These are phyloP conservation scores for Linum lewisii DNA, from an alignment of 345 rosid genomes.

Conservation along the genomic window DNA sequence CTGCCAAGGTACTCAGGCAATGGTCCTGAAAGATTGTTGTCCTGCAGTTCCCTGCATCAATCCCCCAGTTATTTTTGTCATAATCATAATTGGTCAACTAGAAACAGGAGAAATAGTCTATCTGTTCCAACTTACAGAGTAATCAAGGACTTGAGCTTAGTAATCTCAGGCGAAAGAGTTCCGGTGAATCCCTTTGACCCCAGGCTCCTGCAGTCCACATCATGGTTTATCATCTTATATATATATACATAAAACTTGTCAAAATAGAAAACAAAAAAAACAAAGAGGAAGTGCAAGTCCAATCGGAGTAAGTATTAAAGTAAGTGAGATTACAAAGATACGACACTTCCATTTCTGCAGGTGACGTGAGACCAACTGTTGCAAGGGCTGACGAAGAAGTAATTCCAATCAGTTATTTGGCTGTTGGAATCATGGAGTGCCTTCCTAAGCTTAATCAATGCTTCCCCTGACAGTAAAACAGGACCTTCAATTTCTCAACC, in stretches of 20 bases:
- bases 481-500: no score
- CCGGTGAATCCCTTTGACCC: slow-evolving; percentile 74
- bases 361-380: slow-evolving; percentile 74
- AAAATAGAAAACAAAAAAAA: no score
- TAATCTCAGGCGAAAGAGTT: slow-evolving; percentile 60
- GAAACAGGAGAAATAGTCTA: no score
- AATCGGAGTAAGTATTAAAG: no score
- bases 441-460: slow-evolving; percentile 44
- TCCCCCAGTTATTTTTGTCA: no score
- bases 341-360: slow-evolving; percentile 59
- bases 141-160: slow-evolving; percentile 58
- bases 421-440: slow-evolving; percentile 47
- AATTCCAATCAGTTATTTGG: slow-evolving; percentile 49
- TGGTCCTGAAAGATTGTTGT: slow-evolving; percentile 61
- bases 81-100: no score
- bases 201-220: slow-evolving; percentile 37
- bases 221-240: neutral
- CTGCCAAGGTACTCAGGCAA: slow-evolving; percentile 64
- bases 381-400: slow-evolving; percentile 71
- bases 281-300: neutral
- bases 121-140: slow-evolving; percentile 48
- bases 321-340: slow-evolving; percentile 53
- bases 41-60: slow-evolving; percentile 66
- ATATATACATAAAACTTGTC: no score
- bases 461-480: slow-evolving; percentile 67